Evolutionary conservation across 768 basidiomycete species (phyloP).

Genomic region (Calocybe gangraenosa): DNA sequence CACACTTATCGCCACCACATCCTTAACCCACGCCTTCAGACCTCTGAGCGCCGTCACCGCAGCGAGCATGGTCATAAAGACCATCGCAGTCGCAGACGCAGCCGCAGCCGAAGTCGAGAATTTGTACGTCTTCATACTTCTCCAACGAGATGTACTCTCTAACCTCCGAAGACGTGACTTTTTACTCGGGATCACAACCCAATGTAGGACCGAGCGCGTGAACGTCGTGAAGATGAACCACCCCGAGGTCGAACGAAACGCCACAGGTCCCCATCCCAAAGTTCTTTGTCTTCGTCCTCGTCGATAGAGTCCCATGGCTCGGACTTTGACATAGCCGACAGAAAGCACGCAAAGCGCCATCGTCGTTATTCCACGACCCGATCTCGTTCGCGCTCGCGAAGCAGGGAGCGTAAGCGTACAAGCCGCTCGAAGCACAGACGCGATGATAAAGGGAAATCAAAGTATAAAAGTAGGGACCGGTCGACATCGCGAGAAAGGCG

Average conservation of each 20-base stretch:
- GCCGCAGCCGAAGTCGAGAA: constrained; percentile 3
- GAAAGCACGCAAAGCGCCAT: constrained; percentile 8
- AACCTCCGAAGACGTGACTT: constrained; percentile 16
- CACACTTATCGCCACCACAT: background rate
- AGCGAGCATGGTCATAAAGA: constrained; percentile 2
- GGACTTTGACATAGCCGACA: constrained; percentile 1
- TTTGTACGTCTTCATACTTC: constrained; percentile 14
- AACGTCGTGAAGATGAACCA: background rate
- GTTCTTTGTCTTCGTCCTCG: constrained; percentile 8
- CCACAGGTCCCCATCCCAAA: constrained; percentile 7
- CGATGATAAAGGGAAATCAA: constrained; percentile 7
- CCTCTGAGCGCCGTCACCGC: background rate
- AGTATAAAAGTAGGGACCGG: constrained; percentile 7
- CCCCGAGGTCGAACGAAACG: constrained; percentile 6
- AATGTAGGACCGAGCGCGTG: constrained; percentile 9
- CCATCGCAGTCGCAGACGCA: constrained; percentile 1
- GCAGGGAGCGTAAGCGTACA: constrained; percentile 5
- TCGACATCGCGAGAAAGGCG: constrained; percentile 12
- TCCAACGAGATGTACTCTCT: constrained; percentile 7
- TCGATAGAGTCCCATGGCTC: constrained; percentile 3
- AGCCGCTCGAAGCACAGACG: background rate
- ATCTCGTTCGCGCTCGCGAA: constrained; percentile 8
- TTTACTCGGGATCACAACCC: background rate
- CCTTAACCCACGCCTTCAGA: background rate
- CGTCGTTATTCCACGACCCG: constrained; percentile 2